Evolutionary conservation across 805 yeast genomes (phyloP).

Genomic region (Candida tammaniensis): DNA sequence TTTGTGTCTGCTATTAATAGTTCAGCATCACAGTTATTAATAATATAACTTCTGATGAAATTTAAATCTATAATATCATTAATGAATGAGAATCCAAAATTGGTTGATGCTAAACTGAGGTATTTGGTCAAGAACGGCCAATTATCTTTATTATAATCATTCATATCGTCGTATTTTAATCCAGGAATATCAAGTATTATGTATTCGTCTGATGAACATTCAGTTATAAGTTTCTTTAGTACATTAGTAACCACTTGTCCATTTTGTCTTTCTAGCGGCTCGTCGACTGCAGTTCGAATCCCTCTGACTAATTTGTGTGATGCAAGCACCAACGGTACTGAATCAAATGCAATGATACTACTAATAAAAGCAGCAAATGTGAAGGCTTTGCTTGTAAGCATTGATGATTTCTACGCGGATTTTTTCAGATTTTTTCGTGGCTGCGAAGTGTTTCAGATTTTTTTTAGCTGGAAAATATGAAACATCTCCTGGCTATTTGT

Average conservation of each 20-base stretch:
- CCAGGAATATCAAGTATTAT: conserved; percentile 40
- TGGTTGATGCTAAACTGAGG: conserved; percentile 56
- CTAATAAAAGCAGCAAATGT: too few relatives aligned
- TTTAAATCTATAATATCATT: conserved; percentile 41
- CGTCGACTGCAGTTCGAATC: conserved; percentile 12
- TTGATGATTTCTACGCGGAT: too few relatives aligned
- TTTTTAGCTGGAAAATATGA: background rate
- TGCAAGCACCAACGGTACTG: conserved; percentile 36
- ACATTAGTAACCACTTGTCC: conserved; percentile 28
- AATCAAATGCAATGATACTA: conserved; percentile 6
- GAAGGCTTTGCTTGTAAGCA: too few relatives aligned
- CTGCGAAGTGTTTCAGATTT: conserved; percentile 6
- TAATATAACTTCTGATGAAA: conserved; percentile 39
- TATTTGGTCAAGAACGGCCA: conserved; percentile 53
- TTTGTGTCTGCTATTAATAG: conserved; percentile 41
- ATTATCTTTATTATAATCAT: conserved; percentile 25
- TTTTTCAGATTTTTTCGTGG: too few relatives aligned
- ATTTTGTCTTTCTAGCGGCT: conserved; percentile 21
- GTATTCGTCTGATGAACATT: conserved; percentile 39
- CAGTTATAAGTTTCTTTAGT: conserved; percentile 34
- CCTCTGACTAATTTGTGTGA: conserved; percentile 38
- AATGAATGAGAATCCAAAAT: conserved; percentile 56
- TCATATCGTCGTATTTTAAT: conserved; percentile 26
- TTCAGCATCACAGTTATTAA: conserved; percentile 52
- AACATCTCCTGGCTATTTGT: too few relatives aligned